Base-by-base conservation (phyloP, 2,329 filamentous ascomycete genomes). In the Talaromyces sp. region DNA sequence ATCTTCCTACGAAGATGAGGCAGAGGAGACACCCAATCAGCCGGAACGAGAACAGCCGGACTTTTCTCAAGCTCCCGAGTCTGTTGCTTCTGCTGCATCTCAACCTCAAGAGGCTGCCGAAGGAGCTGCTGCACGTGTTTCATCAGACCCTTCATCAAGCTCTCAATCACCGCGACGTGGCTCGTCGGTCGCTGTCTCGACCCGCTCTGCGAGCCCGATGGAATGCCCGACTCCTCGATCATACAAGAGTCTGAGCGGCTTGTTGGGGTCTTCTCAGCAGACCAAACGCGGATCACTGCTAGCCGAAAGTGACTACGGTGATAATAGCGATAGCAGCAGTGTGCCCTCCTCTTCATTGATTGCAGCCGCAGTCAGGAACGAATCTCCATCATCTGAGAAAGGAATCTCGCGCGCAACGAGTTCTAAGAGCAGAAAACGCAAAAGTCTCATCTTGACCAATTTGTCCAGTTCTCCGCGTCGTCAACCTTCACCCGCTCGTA, bases 151-250 rank as follows among this genome's bases (percentile, higher is more conserved):
- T 3, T 75, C 78, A 2, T 66, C 82, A 24, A 71, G 77, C 27
- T 72, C 75, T 35, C 74, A 77, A 52, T 70, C 76, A 1, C 79
- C 79, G 50, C 78, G 81, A 26, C 78, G 81, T 62, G 75, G 79
- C 21, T 87, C 88, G 57, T 86, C 89, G 62, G 77, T 88, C 63
- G 79, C 89, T 26, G 86, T 86, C 29, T 96, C 92, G 1, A 93
- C 90, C 1, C 84, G 90, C 64, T 96, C 95, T 3, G 95, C 86
- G 71, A 99, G 95, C 71, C 95, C 95, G 0, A 87, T 87, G 72
- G 93, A 96, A 74, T 95, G 91, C 63, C 90, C 90, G 11, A 99
- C 95, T 3, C 95, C 95, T 11, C 88, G 91, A 64, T 98, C 93
- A 0, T 88, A 93, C 68, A 86, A 84, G 56, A 85, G 83, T 64